These are phyloP conservation scores for Nannizzia gypsea DNA, from an alignment of 2,329 filamentous ascomycete species.

Conservation along the genomic window DNA sequence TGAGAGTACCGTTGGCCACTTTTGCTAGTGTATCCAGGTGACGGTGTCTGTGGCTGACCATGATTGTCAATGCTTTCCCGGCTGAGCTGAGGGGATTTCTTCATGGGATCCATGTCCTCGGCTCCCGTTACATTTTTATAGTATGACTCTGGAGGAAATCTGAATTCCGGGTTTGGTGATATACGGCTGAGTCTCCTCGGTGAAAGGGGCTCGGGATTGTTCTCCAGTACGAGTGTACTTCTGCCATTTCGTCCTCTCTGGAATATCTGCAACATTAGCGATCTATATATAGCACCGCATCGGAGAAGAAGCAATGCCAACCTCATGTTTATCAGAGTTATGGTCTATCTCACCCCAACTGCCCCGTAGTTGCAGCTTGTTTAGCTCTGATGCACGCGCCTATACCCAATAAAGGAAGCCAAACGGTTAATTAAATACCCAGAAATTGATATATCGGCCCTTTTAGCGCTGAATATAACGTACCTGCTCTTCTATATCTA, in stretches of 20 bases:
- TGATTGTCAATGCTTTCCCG: not conserved
- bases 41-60: not conserved
- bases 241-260: not conserved
- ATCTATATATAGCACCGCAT: not conserved
- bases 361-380: not conserved
- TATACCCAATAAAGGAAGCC: not conserved
- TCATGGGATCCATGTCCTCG: not conserved
- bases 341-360: not conserved
- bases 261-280: not conserved
- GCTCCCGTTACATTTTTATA: not conserved
- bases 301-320: not conserved
- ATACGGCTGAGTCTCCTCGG: not conserved
- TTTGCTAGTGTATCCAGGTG: not conserved
- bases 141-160: not conserved
- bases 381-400: conserved; percentile 3
- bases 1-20: not conserved
- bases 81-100: not conserved
- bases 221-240: not conserved
- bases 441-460: not conserved
- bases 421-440: not conserved
- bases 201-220: not conserved
- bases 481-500: conserved; percentile 13
- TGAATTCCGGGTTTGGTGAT: not conserved
- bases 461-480: not conserved
- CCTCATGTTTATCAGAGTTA: not conserved